Evolutionary conservation across 257 asterid genomes (phyloP).

Genomic region (Misopates orontium): DNA sequence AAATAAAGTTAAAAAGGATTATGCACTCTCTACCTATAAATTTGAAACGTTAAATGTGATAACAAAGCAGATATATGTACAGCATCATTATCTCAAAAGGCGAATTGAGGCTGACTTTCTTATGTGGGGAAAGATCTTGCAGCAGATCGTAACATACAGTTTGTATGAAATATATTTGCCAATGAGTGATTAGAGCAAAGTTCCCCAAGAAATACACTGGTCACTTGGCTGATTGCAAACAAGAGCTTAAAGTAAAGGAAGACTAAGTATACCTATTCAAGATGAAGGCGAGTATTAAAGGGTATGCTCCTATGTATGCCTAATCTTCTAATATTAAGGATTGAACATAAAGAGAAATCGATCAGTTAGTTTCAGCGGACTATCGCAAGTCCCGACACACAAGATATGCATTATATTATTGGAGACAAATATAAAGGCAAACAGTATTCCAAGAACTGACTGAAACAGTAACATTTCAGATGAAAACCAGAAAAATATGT

Average conservation of each 20-base stretch:
- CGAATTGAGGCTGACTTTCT: not conserved
- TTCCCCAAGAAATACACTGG: not conserved
- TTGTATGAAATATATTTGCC: not conserved
- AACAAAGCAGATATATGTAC: not conserved
- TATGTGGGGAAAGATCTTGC: not conserved
- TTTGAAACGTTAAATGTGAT: not conserved
- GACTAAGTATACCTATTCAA: not conserved
- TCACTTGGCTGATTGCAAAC: not conserved
- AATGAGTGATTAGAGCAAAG: not conserved
- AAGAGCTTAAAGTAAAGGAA: not conserved
- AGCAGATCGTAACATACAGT: not conserved
- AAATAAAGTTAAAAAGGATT: not conserved
- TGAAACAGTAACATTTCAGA: constrained; percentile 2
- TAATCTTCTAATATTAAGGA: not conserved
- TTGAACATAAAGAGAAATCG: not conserved
- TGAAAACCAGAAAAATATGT: not conserved
- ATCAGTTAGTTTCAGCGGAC: constrained; percentile 10
- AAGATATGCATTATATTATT: constrained; percentile 2
- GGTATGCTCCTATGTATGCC: not conserved
- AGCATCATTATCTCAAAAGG: not conserved
- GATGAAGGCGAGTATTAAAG: not conserved
- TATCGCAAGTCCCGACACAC: constrained; percentile 2
- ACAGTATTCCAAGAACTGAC: not conserved
- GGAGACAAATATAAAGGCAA: constrained; percentile 8
- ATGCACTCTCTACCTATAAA: not conserved